Conservation (phyloP, 75 land plant species). For the Larix kaempferi region DNA sequence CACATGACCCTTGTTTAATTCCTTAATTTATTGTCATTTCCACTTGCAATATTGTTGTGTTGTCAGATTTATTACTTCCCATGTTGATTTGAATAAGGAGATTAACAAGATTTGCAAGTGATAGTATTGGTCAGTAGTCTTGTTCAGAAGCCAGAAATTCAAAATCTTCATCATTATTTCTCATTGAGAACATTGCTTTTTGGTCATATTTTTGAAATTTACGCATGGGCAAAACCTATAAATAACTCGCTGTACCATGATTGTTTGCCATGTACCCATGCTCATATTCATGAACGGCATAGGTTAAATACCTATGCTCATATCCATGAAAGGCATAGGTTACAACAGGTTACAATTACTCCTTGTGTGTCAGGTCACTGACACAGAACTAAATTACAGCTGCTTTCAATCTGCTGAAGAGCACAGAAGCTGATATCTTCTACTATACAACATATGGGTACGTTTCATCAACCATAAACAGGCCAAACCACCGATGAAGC, state of each 20-base stretch:
- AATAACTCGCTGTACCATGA: not conserved
- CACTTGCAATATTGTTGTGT: too few relatives aligned
- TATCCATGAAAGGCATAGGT: not conserved
- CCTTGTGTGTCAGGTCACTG: not conserved
- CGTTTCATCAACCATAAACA: slow-evolving; percentile 32
- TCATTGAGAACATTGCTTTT: not conserved
- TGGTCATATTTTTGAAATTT: not conserved
- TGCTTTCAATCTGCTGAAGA: not conserved
- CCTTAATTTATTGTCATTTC: too few relatives aligned
- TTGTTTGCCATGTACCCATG: not conserved
- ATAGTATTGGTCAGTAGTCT: too few relatives aligned
- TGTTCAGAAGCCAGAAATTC: not conserved
- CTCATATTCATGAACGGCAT: not conserved
- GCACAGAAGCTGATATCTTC: slow-evolving; percentile 8
- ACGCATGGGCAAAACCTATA: not conserved
- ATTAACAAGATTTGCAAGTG: too few relatives aligned
- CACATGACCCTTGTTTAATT: too few relatives aligned
- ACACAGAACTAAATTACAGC: not conserved
- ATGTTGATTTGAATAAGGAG: too few relatives aligned
- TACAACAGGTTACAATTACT: not conserved
- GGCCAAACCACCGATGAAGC: slow-evolving; percentile 24
- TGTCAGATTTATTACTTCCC: too few relatives aligned
- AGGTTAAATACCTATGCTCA: not conserved
- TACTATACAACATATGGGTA: slow-evolving; percentile 16
- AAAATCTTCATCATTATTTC: not conserved